A percentile compares a stretch with the other conserved stretches of the same genome.
Conservation (phyloP, 495 filamentous ascomycete genomes). For the Polyplosphaeria fusca region DNA sequence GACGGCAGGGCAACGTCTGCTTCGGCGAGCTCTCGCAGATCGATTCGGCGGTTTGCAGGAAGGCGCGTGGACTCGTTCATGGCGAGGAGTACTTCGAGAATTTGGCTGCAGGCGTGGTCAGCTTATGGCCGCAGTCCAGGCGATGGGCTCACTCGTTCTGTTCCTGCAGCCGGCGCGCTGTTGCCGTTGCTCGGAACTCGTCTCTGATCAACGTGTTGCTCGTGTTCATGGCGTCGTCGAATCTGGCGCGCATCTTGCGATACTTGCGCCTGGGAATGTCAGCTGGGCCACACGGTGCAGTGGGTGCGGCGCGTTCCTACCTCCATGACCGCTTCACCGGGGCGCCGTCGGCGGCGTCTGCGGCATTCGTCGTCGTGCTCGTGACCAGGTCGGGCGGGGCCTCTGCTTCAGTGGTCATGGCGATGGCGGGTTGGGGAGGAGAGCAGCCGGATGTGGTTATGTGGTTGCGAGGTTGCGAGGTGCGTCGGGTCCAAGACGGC, state of each 20-base stretch:
- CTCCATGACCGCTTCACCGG: slow-evolving; percentile 35
- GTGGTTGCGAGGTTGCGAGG: background rate
- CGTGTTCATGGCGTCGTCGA: slow-evolving; percentile 76
- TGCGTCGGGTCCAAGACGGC: background rate
- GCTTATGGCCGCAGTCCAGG: background rate
- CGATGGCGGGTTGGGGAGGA: background rate
- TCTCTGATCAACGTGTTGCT: slow-evolving; percentile 73
- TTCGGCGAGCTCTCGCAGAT: slow-evolving; percentile 46
- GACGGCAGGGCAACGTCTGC: slow-evolving; percentile 42
- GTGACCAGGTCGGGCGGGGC: slow-evolving; percentile 7
- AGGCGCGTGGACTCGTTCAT: slow-evolving; percentile 77
- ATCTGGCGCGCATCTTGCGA: slow-evolving; percentile 81
- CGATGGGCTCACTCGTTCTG: slow-evolving; percentile 68
- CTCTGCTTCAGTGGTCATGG: slow-evolving; percentile 24
- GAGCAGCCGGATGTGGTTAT: slow-evolving; percentile 1
- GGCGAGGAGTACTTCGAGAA: slow-evolving; percentile 69
- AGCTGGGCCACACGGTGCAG: background rate
- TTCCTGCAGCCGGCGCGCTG: slow-evolving; percentile 74
- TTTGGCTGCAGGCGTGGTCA: slow-evolving; percentile 18
- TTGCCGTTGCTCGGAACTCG: slow-evolving; percentile 71
- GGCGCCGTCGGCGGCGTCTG: slow-evolving; percentile 13
- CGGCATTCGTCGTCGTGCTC: background rate
- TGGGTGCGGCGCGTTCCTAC: slow-evolving; percentile 6
- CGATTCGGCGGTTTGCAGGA: slow-evolving; percentile 67
- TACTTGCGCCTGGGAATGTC: slow-evolving; percentile 59